Base-by-base conservation (phyloP, 306 rosid genomes). In the Bauhinia variegata region DNA sequence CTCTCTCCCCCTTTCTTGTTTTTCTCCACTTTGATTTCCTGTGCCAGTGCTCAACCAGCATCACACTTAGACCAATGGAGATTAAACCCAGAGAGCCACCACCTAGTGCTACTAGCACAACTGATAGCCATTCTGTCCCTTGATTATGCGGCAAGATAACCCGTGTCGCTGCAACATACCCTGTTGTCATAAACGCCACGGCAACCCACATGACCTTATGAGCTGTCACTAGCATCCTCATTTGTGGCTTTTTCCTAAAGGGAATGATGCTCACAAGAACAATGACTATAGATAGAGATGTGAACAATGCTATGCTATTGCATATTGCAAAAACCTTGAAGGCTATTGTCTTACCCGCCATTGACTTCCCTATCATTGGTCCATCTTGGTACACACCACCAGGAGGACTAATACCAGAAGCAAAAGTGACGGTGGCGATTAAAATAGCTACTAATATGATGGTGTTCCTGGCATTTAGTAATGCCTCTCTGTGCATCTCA, bases 191-290 rank as follows among this genome's bases (percentile, higher is more conserved):
- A 75, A 87, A 85, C 12, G 83, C 85, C 74, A 90, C 77, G 2
- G 96, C 78, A 4, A 87, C 69, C 96, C 95, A 85, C 89, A 83
- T 71, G 17, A 74, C 71, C 69, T 90, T 87, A 65, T 87, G 96
- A 69, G 88, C 65, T 14, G 83, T 60, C 23, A 33, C 68, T 75
- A 87, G 44, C 11, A 87, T 60, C 15, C 48, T 80, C 71, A 67
- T 67, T 10, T 73, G 80, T 23, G 84, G 39, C 39, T 76, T 90
- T 43, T 84, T 82, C 41, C 74, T 65, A 31, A 74, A 90, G 3
- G 96, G 91, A 69, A 90, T 85, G 70, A 90, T 77, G 63, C 95
- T 90, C 12, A 90, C 91, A 11, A 87, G 76, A 60, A 87, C 85
- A 16, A 90, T 63, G 3, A 87, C 91, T 30, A 87, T 79, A n/a